These are phyloP conservation scores for Eremochloa ophiuroides DNA, from an alignment of 176 grass and related monocot species.

Conservation along the genomic window DNA sequence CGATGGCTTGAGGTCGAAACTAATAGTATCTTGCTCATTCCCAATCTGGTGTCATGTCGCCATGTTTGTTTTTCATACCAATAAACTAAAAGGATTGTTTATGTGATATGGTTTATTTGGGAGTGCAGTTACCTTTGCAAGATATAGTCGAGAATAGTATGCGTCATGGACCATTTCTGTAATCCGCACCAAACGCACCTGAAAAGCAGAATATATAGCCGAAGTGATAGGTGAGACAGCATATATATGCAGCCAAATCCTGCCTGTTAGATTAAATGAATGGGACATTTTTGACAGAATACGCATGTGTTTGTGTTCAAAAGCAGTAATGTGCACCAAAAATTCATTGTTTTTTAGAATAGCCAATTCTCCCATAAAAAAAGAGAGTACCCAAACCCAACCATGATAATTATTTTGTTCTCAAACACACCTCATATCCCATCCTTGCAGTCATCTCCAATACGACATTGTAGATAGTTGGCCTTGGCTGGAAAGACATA, in stretches of 20 bases:
- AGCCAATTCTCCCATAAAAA: not conserved
- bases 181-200: conserved; percentile 82
- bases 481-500: conserved; percentile 54
- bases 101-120: not conserved
- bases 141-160: conserved; percentile 82
- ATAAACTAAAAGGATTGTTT: not conserved
- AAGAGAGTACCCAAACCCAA: not conserved
- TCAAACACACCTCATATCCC: conserved; percentile 70
- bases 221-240: not conserved
- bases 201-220: conserved; percentile 1
- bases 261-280: not conserved
- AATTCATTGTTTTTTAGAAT: not conserved
- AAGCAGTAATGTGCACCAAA: not conserved
- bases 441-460: conserved; percentile 84
- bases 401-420: not conserved
- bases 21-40: conserved; percentile 63
- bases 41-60: conserved; percentile 42
- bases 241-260: conserved; percentile 4
- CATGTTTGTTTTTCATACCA: not conserved
- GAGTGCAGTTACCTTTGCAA: conserved; percentile 63
- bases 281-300: conserved; percentile 1
- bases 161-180: conserved; percentile 81
- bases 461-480: conserved; percentile 81
- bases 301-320: not conserved
- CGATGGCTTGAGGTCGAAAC: conserved; percentile 80